Conservation (phyloP, 495 filamentous ascomycete genomes). For the Aspergillus ellipticus region DNA sequence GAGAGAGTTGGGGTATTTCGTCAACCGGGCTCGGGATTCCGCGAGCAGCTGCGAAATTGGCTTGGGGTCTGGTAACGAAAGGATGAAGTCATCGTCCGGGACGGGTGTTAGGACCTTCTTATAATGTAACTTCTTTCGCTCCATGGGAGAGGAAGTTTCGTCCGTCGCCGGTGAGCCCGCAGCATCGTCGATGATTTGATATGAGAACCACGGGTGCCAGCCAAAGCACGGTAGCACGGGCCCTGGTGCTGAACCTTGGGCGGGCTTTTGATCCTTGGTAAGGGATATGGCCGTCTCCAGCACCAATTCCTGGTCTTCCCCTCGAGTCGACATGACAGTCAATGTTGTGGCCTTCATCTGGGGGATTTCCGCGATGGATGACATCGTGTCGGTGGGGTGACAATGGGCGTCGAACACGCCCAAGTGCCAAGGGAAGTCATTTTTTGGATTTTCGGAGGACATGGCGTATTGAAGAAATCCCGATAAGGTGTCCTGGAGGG, state of each 20-base stretch:
- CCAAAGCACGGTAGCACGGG: slow-evolving; percentile 79
- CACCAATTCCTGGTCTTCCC: slow-evolving; percentile 84
- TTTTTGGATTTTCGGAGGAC: slow-evolving; percentile 14
- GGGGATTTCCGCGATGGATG: slow-evolving; percentile 61
- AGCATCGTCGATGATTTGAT: slow-evolving; percentile 74
- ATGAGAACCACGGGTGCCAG: slow-evolving; percentile 99
- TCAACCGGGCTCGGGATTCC: slow-evolving; percentile 61
- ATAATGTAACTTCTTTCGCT: slow-evolving; percentile 68
- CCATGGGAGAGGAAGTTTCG: background rate
- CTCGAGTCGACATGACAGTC: slow-evolving; percentile 85
- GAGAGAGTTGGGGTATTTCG: slow-evolving; percentile 62
- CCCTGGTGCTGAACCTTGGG: slow-evolving; percentile 19
- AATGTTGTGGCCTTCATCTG: slow-evolving; percentile 73
- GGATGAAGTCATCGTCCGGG: slow-evolving; percentile 58
- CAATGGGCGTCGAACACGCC: slow-evolving; percentile 93
- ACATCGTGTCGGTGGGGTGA: slow-evolving; percentile 96
- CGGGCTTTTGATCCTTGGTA: slow-evolving; percentile 27
- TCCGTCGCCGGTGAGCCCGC: slow-evolving; percentile 16
- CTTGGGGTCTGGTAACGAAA: slow-evolving; percentile 64
- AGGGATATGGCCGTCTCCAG: slow-evolving; percentile 55
- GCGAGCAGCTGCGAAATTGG: slow-evolving; percentile 63
- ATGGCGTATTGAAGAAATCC: slow-evolving; percentile 5
- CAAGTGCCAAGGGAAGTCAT: slow-evolving; percentile 74
- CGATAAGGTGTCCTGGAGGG: background rate
- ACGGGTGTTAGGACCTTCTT: slow-evolving; percentile 57